phyloP scores from a whole-genome alignment of 2,329 filamentous ascomycete species.

The Calonectria crousiana region DNA sequence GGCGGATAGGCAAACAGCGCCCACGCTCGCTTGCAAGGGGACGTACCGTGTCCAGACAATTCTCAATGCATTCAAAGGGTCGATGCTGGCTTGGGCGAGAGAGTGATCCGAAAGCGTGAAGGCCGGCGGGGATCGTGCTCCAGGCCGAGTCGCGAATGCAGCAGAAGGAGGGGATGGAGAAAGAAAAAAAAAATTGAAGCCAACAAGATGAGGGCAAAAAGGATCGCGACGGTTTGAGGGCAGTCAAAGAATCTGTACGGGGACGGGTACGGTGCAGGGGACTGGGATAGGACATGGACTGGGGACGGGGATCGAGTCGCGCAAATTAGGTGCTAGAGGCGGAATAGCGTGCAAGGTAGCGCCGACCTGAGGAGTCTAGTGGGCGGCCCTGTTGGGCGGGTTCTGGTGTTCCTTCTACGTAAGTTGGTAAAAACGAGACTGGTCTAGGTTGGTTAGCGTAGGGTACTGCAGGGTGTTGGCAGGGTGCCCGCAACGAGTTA shows the following conservation, averaged over 20 bases:
- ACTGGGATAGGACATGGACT: slow-evolving; percentile 2
- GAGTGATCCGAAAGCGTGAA: slow-evolving; percentile 19
- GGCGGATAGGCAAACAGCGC: neutral
- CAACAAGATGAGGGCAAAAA: slow-evolving; percentile 37
- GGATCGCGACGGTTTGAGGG: slow-evolving; percentile 42
- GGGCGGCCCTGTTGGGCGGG: slow-evolving; percentile 41
- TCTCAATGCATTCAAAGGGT: slow-evolving; percentile 38
- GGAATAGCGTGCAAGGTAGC: slow-evolving; percentile 39
- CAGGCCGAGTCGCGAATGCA: slow-evolving; percentile 22
- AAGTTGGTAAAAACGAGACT: slow-evolving; percentile 18
- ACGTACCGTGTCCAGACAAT: slow-evolving; percentile 45
- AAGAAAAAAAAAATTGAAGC: slow-evolving; percentile 28
- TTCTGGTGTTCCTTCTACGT: slow-evolving; percentile 23
- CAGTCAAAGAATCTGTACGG: slow-evolving; percentile 37
- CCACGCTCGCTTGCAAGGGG: slow-evolving; percentile 31
- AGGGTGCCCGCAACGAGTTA: neutral
- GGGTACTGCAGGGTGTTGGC: slow-evolving; percentile 12
- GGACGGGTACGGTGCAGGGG: slow-evolving; percentile 15
- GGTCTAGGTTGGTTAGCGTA: slow-evolving; percentile 32
- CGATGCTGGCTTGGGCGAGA: slow-evolving; percentile 23
- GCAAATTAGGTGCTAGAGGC: slow-evolving; percentile 45
- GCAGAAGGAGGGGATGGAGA: slow-evolving; percentile 31
- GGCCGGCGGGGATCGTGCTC: slow-evolving; percentile 29
- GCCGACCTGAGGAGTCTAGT: slow-evolving; percentile 38
- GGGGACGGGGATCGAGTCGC: slow-evolving; percentile 42